Conservation (phyloP, 257 asterid species). For the Nicotiana tabacum region DNA sequence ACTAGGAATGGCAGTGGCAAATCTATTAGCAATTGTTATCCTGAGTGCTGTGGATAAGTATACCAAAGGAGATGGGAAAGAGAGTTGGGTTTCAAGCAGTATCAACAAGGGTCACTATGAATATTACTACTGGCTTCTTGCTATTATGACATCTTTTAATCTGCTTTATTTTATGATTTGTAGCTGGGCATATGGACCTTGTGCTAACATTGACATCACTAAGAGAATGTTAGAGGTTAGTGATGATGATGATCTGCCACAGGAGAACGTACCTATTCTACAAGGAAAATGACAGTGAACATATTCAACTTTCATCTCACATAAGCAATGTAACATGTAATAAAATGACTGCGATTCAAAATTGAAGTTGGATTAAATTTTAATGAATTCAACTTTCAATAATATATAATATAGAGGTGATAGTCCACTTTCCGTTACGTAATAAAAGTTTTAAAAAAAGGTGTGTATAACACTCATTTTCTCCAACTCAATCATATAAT, state of each 20-base stretch:
- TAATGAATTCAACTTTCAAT: too few relatives aligned
- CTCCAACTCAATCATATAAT: too few relatives aligned
- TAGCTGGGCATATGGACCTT: constrained; percentile 51
- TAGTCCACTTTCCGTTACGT: too few relatives aligned
- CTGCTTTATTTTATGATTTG: constrained; percentile 34
- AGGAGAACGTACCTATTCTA: constrained; percentile 8
- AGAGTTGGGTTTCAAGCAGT: constrained; percentile 49
- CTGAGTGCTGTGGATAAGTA: constrained; percentile 31
- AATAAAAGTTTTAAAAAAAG: too few relatives aligned
- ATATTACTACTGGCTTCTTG: constrained; percentile 49
- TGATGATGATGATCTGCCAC: not conserved
- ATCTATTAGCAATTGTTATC: constrained; percentile 37
- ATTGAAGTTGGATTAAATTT: too few relatives aligned
- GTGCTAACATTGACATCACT: constrained; percentile 12
- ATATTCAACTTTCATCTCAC: too few relatives aligned
- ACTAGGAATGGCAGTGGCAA: constrained; percentile 42
- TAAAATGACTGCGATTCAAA: too few relatives aligned
- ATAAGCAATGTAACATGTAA: too few relatives aligned
- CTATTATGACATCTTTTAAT: constrained; percentile 28
- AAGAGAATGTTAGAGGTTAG: constrained; percentile 6
- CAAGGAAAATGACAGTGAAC: too few relatives aligned
- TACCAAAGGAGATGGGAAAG: constrained; percentile 30
- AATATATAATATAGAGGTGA: too few relatives aligned
- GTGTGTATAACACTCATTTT: too few relatives aligned
- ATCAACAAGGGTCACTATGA: constrained; percentile 52